Evolutionary conservation across 1,284 basidiomycete species (phyloP), one percentile per base, ranked within the genome.

Genomic region (Megacollybia platyphylla): DNA sequence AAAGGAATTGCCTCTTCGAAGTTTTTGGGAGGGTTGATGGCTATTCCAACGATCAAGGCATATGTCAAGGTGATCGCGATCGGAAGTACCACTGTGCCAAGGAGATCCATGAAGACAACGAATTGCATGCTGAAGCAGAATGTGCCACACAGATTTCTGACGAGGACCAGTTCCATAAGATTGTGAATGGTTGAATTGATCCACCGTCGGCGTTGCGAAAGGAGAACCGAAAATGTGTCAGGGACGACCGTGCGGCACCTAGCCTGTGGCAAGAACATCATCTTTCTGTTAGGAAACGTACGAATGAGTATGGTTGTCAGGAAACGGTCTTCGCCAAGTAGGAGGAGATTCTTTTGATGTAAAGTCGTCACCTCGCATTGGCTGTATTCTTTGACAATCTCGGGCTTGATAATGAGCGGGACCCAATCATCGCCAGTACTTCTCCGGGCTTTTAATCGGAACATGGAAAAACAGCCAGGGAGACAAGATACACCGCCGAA

Each of bases 181-280:
- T 99, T 98, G 70, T 98, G 96, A 39, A 98, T 88, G 0, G 96
- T 98, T 36, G 92, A 97, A 63, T 97, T 98, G 70, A 99, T 98
- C 96, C 96, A 99, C 50, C 96, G 84, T 24, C 96, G 83, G 28
- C 96, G 87, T 60, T 99, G 96, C 1, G 94, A 98, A 8, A 99
- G 75, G 36, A 99, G 73, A 40, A 98, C 78, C 32, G 70, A 68
- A 66, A 99, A 98, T 0, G 90, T 92, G 58, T 98, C 92, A 6
- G 96, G 96, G 18, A 92, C 96, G 55, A 98, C 79, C 10, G 96
- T 99, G 49, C 91, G 73, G 61, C 96, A 99, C 47, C 79, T 75
- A 3, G 96, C 96, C 61, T 97, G 90, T 0, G 96, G 96, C 44
- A 96, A 76, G 65, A 98, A 99, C 76, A 98, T 89, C 90, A 98